Conservation (phyloP, 2,329 filamentous ascomycete species). For the Aureobasidium mangrovei region DNA sequence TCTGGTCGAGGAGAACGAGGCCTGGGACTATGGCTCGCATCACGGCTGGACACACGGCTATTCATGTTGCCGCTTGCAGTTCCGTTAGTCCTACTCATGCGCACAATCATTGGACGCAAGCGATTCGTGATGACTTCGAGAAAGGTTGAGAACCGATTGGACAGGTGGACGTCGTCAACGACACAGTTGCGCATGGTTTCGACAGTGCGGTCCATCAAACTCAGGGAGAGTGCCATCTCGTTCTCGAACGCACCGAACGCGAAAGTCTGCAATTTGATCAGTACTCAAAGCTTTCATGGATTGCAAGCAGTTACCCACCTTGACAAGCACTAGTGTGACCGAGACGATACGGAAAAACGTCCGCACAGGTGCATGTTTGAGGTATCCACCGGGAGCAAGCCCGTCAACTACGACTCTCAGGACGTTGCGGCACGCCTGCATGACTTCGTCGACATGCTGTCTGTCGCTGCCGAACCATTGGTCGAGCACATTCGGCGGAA, state of each 20-base stretch:
- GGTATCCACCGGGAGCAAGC: conserved; percentile 62
- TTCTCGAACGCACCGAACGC: conserved; percentile 70
- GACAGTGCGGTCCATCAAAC: conserved; percentile 66
- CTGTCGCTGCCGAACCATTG: conserved; percentile 51
- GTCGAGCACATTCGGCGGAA: conserved; percentile 36
- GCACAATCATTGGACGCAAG: conserved; percentile 61
- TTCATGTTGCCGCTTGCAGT: conserved; percentile 21
- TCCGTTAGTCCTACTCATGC: conserved; percentile 43
- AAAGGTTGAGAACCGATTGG: conserved; percentile 74
- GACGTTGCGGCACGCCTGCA: conserved; percentile 69
- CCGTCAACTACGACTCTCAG: conserved; percentile 68
- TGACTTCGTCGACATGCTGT: conserved; percentile 59
- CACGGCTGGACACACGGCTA: conserved; percentile 25
- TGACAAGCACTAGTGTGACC: conserved; percentile 75
- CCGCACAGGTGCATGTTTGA: conserved; percentile 73
- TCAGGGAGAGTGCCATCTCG: conserved; percentile 67
- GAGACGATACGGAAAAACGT: conserved; percentile 83
- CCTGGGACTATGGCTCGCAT: conserved; percentile 14
- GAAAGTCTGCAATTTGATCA: conserved; percentile 50
- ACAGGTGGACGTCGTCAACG: conserved; percentile 76
- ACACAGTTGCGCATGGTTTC: conserved; percentile 67
- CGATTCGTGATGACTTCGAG: conserved; percentile 70
- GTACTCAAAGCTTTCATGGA: neutral
- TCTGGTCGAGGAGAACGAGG: conserved; percentile 5
- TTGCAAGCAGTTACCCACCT: conserved; percentile 32